Evolutionary conservation across 768 basidiomycete genomes (phyloP).

Genomic region (Lentinula edodes): DNA sequence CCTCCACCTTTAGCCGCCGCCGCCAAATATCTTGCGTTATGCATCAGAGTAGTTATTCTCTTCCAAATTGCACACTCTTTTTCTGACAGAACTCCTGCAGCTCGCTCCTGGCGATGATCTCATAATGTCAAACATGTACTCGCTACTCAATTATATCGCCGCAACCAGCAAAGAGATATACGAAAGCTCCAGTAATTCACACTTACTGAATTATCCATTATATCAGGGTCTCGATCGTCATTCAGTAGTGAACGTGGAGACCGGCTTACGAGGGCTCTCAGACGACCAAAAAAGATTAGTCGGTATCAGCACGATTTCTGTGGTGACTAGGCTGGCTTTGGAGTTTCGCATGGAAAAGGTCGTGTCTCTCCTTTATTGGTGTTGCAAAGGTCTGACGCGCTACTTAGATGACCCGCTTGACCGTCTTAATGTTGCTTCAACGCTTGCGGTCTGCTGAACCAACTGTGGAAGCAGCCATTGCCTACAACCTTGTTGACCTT

Average conservation of each 20-base stretch:
- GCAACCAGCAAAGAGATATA: conserved; percentile 75
- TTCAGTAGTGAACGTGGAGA: conserved; percentile 54
- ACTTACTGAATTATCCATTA: conserved; percentile 35
- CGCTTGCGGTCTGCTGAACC: conserved; percentile 81
- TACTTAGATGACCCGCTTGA: conserved; percentile 71
- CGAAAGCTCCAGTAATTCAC: conserved; percentile 41
- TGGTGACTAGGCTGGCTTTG: conserved; percentile 81
- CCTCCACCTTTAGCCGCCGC: conserved; percentile 80
- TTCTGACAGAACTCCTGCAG: conserved; percentile 28
- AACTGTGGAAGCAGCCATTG: conserved; percentile 85
- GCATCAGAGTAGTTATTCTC: conserved; percentile 61
- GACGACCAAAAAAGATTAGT: conserved; percentile 84
- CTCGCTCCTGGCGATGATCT: conserved; percentile 83
- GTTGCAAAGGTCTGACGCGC: background rate
- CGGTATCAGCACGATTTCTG: conserved; percentile 87
- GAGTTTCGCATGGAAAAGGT: conserved; percentile 88
- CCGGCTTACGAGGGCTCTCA: conserved; percentile 58
- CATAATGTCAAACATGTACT: conserved; percentile 94
- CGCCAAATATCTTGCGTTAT: conserved; percentile 85
- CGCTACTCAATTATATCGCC: conserved; percentile 87
- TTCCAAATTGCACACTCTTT: background rate
- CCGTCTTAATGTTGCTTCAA: conserved; percentile 90
- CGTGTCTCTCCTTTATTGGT: background rate
- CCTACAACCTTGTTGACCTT: conserved; percentile 86
- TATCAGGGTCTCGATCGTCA: conserved; percentile 40